Evolutionary conservation across 164 flowering plant species (phyloP).

Genomic region (Kalanchoe fedtschenkoi): DNA sequence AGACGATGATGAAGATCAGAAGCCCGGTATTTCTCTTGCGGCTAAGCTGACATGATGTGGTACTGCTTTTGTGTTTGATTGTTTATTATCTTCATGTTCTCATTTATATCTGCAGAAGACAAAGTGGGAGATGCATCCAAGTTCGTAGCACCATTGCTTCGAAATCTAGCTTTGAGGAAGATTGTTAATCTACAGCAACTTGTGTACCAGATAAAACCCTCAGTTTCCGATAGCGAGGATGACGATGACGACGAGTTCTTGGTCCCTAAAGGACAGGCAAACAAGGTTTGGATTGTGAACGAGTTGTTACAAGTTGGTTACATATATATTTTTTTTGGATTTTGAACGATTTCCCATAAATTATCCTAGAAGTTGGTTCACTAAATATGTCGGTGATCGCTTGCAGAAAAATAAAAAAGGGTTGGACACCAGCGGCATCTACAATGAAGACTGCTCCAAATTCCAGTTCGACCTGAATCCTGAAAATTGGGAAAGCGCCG

Average conservation of each 20-base stretch:
- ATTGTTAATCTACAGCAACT: slow-evolving; percentile 66
- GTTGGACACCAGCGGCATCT: slow-evolving; percentile 21
- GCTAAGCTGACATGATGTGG: neutral
- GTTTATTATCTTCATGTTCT: neutral
- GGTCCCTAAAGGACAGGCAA: slow-evolving; percentile 62
- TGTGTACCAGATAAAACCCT: slow-evolving; percentile 57
- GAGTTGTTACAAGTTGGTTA: neutral
- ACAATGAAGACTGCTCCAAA: slow-evolving; percentile 74
- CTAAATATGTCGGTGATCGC: neutral
- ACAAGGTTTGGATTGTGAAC: slow-evolving; percentile 34
- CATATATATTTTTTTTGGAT: neutral
- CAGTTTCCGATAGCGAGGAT: slow-evolving; percentile 41
- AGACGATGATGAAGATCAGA: slow-evolving; percentile 29
- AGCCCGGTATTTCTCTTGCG: slow-evolving; percentile 24
- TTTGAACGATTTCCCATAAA: too few species aligned
- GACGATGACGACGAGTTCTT: slow-evolving; percentile 75
- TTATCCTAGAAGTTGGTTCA: too few species aligned
- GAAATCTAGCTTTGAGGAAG: slow-evolving; percentile 31
- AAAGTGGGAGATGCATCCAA: slow-evolving; percentile 59
- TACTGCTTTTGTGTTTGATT: neutral
- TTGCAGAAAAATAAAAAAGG: slow-evolving; percentile 33
- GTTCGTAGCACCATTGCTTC: slow-evolving; percentile 67
- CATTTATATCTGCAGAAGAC: slow-evolving; percentile 23
- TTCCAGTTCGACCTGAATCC: slow-evolving; percentile 16
- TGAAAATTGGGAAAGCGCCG: slow-evolving; percentile 52